A percentile compares a stretch with the other conserved stretches of the same genome.
phyloP scores from a whole-genome alignment of 1,139 yeast genomes.

The Suhomyces taliae region DNA sequence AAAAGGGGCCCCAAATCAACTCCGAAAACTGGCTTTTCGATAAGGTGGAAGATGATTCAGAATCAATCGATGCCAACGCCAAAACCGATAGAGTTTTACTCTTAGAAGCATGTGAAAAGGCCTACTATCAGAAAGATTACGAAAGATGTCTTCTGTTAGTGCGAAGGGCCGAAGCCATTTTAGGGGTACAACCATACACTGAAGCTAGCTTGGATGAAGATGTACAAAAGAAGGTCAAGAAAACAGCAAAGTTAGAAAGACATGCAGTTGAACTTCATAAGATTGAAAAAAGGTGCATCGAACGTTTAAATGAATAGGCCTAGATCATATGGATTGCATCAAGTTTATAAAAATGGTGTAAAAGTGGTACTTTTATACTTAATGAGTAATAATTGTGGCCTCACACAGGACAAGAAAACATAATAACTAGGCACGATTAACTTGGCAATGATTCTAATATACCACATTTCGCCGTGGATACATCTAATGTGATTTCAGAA shows the following conservation, averaged over 20 bases:
- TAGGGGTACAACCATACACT: conserved; percentile 31
- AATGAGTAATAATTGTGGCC: no score
- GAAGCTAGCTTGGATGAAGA: conserved; percentile 15
- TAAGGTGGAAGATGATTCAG: conserved; percentile 19
- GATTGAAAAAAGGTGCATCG: conserved; percentile 40
- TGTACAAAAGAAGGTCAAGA: conserved; percentile 22
- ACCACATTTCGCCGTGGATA: no score
- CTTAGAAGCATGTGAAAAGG: conserved; percentile 48
- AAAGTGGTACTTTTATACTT: no score
- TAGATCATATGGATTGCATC: no score
- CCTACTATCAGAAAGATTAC: conserved; percentile 51
- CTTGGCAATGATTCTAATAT: no score
- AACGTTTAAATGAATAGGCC: neutral
- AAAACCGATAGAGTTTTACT: conserved; percentile 38
- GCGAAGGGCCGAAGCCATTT: conserved; percentile 28
- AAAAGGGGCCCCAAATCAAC: conserved; percentile 53
- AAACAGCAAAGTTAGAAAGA: conserved; percentile 40
- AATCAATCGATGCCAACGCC: conserved; percentile 21
- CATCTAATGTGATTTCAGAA: no score
- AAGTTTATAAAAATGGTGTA: no score
- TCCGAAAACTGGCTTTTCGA: conserved; percentile 47
- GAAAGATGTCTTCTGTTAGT: conserved; percentile 40
- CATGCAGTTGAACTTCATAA: conserved; percentile 48
- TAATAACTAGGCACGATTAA: no score
- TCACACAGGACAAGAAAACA: no score